Conservation (phyloP, 257 asterid species). For the Thymus mandschuricus region DNA sequence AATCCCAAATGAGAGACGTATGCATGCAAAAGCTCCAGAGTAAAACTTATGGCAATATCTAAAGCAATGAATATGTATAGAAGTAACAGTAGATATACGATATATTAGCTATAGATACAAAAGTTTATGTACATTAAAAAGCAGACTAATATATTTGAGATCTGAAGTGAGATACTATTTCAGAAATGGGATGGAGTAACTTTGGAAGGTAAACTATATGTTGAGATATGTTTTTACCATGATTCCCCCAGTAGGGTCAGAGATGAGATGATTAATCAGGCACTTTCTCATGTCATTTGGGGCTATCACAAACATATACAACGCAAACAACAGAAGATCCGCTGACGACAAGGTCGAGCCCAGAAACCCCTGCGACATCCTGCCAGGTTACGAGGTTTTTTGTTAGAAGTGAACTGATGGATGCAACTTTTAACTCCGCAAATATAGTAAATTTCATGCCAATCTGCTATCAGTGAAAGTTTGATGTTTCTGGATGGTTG, state of each 20-base stretch:
- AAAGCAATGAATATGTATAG: not conserved
- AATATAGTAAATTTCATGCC: not conserved
- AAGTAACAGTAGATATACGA: no score
- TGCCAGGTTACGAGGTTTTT: constrained; percentile 32
- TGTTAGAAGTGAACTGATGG: constrained; percentile 7
- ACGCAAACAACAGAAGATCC: constrained; percentile 83
- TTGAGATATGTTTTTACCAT: constrained; percentile 86
- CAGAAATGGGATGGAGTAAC: not conserved
- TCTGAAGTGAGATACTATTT: constrained; percentile 20
- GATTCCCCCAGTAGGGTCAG: constrained; percentile 93
- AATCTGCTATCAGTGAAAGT: not conserved
- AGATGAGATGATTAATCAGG: constrained; percentile 85
- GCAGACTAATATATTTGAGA: not conserved
- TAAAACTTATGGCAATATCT: constrained; percentile 14
- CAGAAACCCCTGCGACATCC: constrained; percentile 99
- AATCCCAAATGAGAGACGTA: no score
- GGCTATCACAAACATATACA: constrained; percentile 90
- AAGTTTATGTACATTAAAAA: constrained; percentile 24
- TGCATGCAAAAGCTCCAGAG: not conserved
- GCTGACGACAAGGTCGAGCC: constrained; percentile 88
- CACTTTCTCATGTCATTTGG: constrained; percentile 91
- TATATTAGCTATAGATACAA: constrained; percentile 6
- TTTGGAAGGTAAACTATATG: constrained; percentile 33
- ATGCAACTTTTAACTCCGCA: not conserved
- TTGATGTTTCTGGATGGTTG: not conserved